Evolutionary conservation across 2,329 filamentous ascomycete genomes (phyloP).

Genomic region (Piedraia hortae): DNA sequence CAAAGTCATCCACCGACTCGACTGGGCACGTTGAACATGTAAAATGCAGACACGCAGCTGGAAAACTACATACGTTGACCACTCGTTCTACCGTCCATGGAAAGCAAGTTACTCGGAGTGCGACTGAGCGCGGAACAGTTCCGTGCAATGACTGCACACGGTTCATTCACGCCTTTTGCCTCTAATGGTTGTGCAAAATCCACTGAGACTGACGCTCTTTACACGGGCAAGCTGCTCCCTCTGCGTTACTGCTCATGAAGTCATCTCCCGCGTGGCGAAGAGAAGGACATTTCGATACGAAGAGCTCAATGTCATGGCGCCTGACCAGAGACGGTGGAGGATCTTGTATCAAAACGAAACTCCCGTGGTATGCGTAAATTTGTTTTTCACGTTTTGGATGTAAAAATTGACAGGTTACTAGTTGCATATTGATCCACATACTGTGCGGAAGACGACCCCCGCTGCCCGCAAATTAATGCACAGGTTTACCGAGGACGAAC

Average conservation of each 20-base stretch:
- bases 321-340: conserved; percentile 36
- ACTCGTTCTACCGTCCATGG: no score
- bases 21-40: no score
- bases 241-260: conserved; percentile 38
- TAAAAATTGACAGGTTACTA: conserved; percentile 5
- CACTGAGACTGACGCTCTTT: conserved; percentile 35
- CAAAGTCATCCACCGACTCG: no score
- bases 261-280: conserved; percentile 41
- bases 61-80: no score
- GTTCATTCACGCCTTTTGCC: no score
- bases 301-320: conserved; percentile 41
- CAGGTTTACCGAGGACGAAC: conserved; percentile 38
- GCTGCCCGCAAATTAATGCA: conserved; percentile 51
- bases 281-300: conserved; percentile 36
- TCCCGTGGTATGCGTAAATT: conserved; percentile 32
- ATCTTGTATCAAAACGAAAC: conserved; percentile 58
- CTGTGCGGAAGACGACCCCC: conserved; percentile 23
- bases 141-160: conserved; percentile 3
- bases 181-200: no score
- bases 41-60: no score
- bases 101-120: neutral
- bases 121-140: neutral
- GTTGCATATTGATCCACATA: conserved; percentile 34
- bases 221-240: conserved; percentile 44
- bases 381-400: neutral